A percentile compares a stretch with the other conserved stretches of the same genome.
Conservation (phyloP, 83 land plant species). For the Isoetes engelmannii region DNA sequence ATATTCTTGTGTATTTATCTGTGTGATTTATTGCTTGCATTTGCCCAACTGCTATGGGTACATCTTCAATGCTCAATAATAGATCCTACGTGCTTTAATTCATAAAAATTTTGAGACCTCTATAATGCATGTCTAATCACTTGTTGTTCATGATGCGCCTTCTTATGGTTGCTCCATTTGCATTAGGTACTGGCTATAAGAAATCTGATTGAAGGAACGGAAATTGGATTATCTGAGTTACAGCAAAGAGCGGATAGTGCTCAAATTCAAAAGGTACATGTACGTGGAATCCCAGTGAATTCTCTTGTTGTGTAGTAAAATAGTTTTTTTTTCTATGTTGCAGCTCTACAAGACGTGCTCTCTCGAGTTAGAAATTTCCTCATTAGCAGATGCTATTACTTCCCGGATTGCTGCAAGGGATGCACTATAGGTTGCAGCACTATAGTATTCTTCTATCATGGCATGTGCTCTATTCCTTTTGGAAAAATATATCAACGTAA, state of each 20-base stretch:
- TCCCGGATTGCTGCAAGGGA: constrained; percentile 89
- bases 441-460: constrained; percentile 20
- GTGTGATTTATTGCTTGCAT: constrained; percentile 2
- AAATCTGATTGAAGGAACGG: constrained; percentile 62
- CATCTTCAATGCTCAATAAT: not conserved
- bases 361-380: constrained; percentile 66
- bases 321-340: constrained; percentile 9
- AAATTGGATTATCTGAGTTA: constrained; percentile 66
- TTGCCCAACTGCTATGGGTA: not conserved
- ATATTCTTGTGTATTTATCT: constrained; percentile 4
- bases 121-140: constrained; percentile 2
- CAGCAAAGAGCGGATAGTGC: constrained; percentile 51
- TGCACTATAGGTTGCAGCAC: constrained; percentile 74
- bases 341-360: constrained; percentile 83
- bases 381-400: constrained; percentile 70
- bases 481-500: too few relatives aligned
- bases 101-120: not conserved
- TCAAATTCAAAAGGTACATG: constrained; percentile 65
- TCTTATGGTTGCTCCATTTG: too few relatives aligned
- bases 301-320: not conserved
- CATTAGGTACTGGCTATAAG: constrained; percentile 51
- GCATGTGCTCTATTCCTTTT: too few relatives aligned
- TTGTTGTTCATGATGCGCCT: too few relatives aligned
- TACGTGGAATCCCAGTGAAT: not conserved
- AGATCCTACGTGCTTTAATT: not conserved